These are phyloP conservation scores for Oemleria cerasiformis DNA, from an alignment of 306 rosid genomes.

Conservation along the genomic window DNA sequence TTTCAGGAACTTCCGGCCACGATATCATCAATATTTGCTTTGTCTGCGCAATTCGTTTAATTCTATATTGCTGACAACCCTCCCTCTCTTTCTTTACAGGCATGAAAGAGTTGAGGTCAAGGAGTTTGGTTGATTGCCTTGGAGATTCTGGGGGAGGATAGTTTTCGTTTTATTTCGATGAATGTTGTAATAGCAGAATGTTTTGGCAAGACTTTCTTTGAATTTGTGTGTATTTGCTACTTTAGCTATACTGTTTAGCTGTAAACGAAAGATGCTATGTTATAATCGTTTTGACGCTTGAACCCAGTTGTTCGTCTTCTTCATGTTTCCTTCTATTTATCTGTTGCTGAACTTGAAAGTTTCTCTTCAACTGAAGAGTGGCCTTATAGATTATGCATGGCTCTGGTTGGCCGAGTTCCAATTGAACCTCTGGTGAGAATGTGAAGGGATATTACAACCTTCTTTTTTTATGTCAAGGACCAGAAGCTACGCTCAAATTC, in stretches of 20 bases:
- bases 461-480: no score
- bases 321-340: slow-evolving; percentile 23
- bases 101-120: slow-evolving; percentile 36
- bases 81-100: slow-evolving; percentile 34
- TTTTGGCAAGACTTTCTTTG: slow-evolving; percentile 39
- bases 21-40: not conserved
- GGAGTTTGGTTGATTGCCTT: slow-evolving; percentile 33
- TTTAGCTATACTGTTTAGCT: slow-evolving; percentile 58
- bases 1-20: not conserved
- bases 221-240: slow-evolving; percentile 47
- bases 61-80: slow-evolving; percentile 15
- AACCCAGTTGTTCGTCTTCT: slow-evolving; percentile 21
- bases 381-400: no score
- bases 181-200: slow-evolving; percentile 52
- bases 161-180: slow-evolving; percentile 30
- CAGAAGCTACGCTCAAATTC: no score
- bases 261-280: slow-evolving; percentile 30
- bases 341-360: not conserved
- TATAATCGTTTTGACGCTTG: slow-evolving; percentile 20
- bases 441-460: no score
- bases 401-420: no score
- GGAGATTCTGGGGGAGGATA: slow-evolving; percentile 41
- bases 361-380: not conserved
- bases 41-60: not conserved
- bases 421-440: no score